Percentiles rank a stretch among this genome's conserved stretches.
phyloP scores from a whole-genome alignment of 495 filamentous ascomycete species.

The Penicillium simplicissimum region DNA sequence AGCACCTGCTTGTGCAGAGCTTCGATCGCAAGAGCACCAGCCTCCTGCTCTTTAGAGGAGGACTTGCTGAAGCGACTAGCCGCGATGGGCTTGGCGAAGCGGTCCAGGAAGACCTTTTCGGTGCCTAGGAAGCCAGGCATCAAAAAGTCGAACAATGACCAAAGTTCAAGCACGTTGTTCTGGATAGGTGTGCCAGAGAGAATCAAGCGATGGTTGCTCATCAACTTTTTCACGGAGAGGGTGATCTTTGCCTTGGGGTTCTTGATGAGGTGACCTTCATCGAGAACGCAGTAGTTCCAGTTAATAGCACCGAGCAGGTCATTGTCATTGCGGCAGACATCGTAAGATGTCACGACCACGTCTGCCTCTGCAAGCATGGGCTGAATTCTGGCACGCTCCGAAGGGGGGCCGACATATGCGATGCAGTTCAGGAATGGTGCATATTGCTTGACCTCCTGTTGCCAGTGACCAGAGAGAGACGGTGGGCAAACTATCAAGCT shows the following conservation, averaged over 20 bases:
- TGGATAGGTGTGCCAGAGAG: constrained; percentile 97
- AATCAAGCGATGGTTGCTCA: constrained; percentile 92
- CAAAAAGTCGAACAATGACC: constrained; percentile 98
- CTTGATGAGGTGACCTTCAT: constrained; percentile 98
- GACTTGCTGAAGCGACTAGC: constrained; percentile 93
- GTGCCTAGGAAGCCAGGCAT: constrained; percentile 99
- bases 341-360: constrained; percentile 95
- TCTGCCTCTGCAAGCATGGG: constrained; percentile 72
- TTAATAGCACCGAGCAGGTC: constrained; percentile 78
- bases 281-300: constrained; percentile 97
- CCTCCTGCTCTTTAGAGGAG: constrained; percentile 97
- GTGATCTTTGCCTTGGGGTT: constrained; percentile 95
- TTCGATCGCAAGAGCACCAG: constrained; percentile 92
- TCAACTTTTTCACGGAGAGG: constrained; percentile 80
- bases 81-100: constrained; percentile 96
- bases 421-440: constrained; percentile 89
- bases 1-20: constrained; percentile 97
- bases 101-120: constrained; percentile 95
- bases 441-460: constrained; percentile 92
- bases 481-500: constrained; percentile 95
- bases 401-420: constrained; percentile 85
- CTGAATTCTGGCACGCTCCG: constrained; percentile 70
- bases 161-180: constrained; percentile 97
- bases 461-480: constrained; percentile 97
- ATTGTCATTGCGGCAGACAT: constrained; percentile 92